These are phyloP conservation scores for Mycena leptocephala DNA, from an alignment of 768 basidiomycete species.

Conservation along the genomic window DNA sequence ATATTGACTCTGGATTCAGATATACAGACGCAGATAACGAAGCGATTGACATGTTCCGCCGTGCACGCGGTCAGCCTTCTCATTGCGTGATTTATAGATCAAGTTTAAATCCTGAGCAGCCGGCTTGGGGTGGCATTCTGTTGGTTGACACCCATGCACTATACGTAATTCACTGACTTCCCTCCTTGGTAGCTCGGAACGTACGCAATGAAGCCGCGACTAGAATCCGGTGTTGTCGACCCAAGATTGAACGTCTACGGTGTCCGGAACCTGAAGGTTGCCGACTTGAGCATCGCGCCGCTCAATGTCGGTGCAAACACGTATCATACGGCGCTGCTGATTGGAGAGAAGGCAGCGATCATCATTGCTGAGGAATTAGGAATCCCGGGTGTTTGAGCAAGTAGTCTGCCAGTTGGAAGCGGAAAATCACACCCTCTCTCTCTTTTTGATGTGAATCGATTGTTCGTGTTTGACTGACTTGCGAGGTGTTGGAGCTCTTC, in stretches of 20 bases:
- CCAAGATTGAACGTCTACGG: slow-evolving; percentile 62
- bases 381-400: slow-evolving; percentile 16
- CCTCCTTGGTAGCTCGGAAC: slow-evolving; percentile 59
- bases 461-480: too few relatives aligned
- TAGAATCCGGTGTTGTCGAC: slow-evolving; percentile 64
- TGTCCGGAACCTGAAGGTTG: slow-evolving; percentile 59
- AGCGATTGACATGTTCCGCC: slow-evolving; percentile 34
- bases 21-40: slow-evolving; percentile 37
- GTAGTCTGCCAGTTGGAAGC: too few relatives aligned
- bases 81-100: background rate
- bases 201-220: slow-evolving; percentile 65
- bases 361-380: slow-evolving; percentile 66
- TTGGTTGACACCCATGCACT: background rate
- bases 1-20: background rate
- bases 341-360: slow-evolving; percentile 72
- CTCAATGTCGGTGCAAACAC: slow-evolving; percentile 54
- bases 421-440: too few relatives aligned
- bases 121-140: slow-evolving; percentile 12
- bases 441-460: too few relatives aligned
- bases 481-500: too few relatives aligned
- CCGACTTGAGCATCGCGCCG: slow-evolving; percentile 48
- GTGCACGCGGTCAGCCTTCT: background rate
- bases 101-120: background rate
- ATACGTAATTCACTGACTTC: background rate
- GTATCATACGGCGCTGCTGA: slow-evolving; percentile 52